phyloP scores from a whole-genome alignment of 2,329 filamentous ascomycete genomes.

The Thielaviopsis musarum region DNA sequence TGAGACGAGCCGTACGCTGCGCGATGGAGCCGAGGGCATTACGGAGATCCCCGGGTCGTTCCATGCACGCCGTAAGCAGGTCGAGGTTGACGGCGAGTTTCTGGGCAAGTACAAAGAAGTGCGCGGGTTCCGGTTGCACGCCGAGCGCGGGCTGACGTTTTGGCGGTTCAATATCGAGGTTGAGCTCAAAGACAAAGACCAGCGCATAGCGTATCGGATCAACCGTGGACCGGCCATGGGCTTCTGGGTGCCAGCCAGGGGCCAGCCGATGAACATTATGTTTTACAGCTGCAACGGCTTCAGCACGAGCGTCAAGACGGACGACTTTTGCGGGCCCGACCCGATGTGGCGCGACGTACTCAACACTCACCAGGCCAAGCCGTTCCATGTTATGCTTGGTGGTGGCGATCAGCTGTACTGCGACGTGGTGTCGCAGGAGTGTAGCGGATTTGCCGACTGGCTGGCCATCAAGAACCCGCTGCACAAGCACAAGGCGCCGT shows the following conservation, averaged over 20 bases:
- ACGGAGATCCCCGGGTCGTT: conserved; percentile 36
- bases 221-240: conserved; percentile 76
- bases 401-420: conserved; percentile 97
- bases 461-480: conserved; percentile 61
- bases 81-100: conserved; percentile 59
- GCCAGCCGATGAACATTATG: conserved; percentile 94
- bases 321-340: conserved; percentile 79
- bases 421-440: conserved; percentile 62
- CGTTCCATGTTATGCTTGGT: conserved; percentile 97
- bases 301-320: conserved; percentile 58
- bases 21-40: conserved; percentile 29
- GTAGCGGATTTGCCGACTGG: conserved; percentile 68
- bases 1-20: conserved; percentile 43
- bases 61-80: conserved; percentile 33
- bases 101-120: conserved; percentile 70
- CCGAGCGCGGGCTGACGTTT: conserved; percentile 78
- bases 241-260: conserved; percentile 83
- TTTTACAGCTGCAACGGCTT: conserved; percentile 98
- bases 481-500: conserved; percentile 62
- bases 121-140: conserved; percentile 63
- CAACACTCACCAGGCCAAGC: conserved; percentile 75
- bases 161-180: conserved; percentile 96
- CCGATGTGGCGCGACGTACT: conserved; percentile 93
- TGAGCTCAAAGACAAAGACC: conserved; percentile 60
- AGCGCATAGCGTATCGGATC: conserved; percentile 87